Evolutionary conservation across 805 yeast species (phyloP).

Genomic region (Torulaspora quercuum): DNA sequence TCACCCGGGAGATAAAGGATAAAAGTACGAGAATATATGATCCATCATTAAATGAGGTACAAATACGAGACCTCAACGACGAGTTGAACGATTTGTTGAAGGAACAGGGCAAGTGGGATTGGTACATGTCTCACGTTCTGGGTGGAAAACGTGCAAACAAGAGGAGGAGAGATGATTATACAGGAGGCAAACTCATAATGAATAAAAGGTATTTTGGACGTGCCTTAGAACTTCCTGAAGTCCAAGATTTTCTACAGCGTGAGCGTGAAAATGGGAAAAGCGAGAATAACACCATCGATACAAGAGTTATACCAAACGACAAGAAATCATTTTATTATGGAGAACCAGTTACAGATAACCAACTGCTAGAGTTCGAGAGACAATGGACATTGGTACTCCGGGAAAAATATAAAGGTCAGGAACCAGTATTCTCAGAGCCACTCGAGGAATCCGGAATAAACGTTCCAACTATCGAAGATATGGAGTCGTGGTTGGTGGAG

Average conservation of each 20-base stretch:
- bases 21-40: conserved; percentile 65
- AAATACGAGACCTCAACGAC: conserved; percentile 72
- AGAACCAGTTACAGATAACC: neutral
- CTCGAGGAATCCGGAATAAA: conserved; percentile 3
- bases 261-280: conserved; percentile 21
- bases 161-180: conserved; percentile 21
- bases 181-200: conserved; percentile 36
- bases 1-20: conserved; percentile 59
- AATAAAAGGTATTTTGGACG: conserved; percentile 80
- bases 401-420: conserved; percentile 15
- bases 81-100: conserved; percentile 60
- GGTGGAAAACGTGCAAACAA: conserved; percentile 49
- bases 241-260: conserved; percentile 44
- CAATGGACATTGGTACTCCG: conserved; percentile 19
- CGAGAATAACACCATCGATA: conserved; percentile 13
- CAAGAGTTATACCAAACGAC: conserved; percentile 14
- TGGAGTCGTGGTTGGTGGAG: conserved; percentile 47
- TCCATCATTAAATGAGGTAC: conserved; percentile 51
- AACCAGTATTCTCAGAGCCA: conserved; percentile 1
- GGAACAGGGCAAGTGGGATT: conserved; percentile 77
- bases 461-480: conserved; percentile 39
- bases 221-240: conserved; percentile 77
- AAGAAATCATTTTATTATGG: conserved; percentile 9
- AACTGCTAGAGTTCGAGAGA: conserved; percentile 14
- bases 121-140: conserved; percentile 54